phyloP scores from a whole-genome alignment of 140 eudicot genomes.

The Anethum foeniculum region DNA sequence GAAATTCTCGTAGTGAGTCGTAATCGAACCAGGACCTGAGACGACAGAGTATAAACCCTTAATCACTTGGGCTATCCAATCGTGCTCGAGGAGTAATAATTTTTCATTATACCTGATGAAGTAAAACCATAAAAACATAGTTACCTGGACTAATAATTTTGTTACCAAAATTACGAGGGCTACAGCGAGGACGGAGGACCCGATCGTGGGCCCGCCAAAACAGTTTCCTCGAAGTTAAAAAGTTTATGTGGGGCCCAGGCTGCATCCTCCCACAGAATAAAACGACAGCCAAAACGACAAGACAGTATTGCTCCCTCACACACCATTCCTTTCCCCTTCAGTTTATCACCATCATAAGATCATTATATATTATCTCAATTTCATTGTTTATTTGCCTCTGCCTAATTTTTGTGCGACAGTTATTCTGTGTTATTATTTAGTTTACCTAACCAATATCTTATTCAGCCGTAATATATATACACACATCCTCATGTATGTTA shows the following conservation, averaged over 20 bases:
- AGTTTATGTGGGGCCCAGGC: not conserved
- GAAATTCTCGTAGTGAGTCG: no score
- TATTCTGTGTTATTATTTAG: not conserved
- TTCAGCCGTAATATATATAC: not conserved
- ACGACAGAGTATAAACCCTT: no score
- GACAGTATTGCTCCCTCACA: slow-evolving; percentile 4
- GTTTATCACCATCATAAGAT: not conserved
- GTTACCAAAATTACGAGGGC: not conserved
- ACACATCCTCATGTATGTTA: no score
- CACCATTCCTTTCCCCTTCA: not conserved
- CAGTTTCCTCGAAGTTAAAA: not conserved
- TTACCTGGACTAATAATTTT: not conserved
- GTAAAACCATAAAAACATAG: no score
- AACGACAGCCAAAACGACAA: slow-evolving; percentile 10
- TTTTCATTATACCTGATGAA: no score
- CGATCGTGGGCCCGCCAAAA: not conserved
- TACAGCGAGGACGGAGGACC: not conserved
- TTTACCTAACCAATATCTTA: not conserved
- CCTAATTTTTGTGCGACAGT: not conserved
- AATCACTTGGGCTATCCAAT: no score
- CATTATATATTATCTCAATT: not conserved
- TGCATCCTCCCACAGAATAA: not conserved
- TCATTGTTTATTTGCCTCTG: not conserved
- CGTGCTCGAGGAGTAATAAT: no score
- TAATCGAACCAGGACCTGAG: no score